Evolutionary conservation across 331 rosid genomes (phyloP).

Genomic region (Phaseolus coccineus): DNA sequence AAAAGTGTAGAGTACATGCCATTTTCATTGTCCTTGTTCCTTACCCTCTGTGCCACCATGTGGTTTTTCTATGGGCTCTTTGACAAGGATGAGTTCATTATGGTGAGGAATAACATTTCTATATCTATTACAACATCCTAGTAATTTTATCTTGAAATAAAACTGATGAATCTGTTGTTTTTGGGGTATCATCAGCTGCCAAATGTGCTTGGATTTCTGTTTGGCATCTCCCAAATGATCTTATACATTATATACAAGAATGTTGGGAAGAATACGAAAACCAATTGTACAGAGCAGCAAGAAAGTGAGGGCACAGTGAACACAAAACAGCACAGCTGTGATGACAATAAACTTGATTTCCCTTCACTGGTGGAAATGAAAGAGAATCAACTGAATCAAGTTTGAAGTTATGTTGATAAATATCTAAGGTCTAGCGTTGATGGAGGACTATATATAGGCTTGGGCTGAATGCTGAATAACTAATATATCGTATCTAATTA

Average conservation of each 20-base stretch:
- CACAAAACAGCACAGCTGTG: conserved; percentile 17
- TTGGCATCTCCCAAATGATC: conserved; percentile 62
- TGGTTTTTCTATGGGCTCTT: conserved; percentile 81
- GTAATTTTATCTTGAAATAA: neutral
- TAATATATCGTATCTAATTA: conserved; percentile 17
- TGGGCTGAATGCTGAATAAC: conserved; percentile 40
- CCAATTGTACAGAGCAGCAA: conserved; percentile 14
- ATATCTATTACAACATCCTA: neutral
- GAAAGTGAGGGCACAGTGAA: conserved; percentile 22
- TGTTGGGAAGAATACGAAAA: conserved; percentile 32
- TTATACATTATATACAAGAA: conserved; percentile 57
- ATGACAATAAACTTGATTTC: conserved; percentile 20
- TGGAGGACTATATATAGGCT: conserved; percentile 27
- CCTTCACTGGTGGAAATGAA: conserved; percentile 49
- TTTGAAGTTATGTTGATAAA: neutral
- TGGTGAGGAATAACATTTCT: conserved; percentile 51
- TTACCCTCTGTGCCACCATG: conserved; percentile 61
- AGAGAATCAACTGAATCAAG: conserved; percentile 30
- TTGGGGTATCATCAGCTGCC: conserved; percentile 52
- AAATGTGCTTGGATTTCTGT: conserved; percentile 64
- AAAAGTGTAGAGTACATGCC: conserved; percentile 80
- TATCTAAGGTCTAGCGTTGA: neutral
- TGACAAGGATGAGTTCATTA: conserved; percentile 62
- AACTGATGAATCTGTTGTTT: conserved; percentile 18
- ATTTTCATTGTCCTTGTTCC: conserved; percentile 64